Conservation (phyloP, 371 early-diverging fungal species). For the Rhizopus delemar region DNA sequence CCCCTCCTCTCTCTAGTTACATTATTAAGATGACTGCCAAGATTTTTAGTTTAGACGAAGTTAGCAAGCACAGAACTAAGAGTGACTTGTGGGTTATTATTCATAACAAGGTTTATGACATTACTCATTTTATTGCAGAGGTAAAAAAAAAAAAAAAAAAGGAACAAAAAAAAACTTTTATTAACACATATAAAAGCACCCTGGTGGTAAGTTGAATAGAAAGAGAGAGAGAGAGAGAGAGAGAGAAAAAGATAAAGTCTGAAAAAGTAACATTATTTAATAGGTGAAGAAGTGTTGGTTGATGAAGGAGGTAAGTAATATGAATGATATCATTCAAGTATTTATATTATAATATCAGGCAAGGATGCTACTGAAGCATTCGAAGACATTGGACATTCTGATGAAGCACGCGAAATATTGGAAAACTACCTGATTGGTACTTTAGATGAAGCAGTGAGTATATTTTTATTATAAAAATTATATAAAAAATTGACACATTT, state of each 20-base stretch:
- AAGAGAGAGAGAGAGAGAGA: too few relatives aligned
- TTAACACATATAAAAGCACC: conserved; percentile 33
- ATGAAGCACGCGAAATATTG: conserved; percentile 59
- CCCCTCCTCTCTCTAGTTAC: conserved; percentile 4
- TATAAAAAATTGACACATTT: too few relatives aligned
- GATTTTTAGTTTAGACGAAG: conserved; percentile 53
- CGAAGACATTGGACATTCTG: conserved; percentile 90
- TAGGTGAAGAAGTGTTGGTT: conserved; percentile 65
- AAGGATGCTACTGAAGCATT: conserved; percentile 84
- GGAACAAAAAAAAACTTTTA: background rate
- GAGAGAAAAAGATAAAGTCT: too few relatives aligned
- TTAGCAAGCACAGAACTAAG: conserved; percentile 59
- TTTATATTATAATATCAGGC: conserved; percentile 56
- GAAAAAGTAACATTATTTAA: background rate
- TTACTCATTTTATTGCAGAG: conserved; percentile 76
- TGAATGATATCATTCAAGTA: conserved; percentile 79
- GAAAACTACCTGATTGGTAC: conserved; percentile 43
- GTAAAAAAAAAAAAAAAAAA: conserved; percentile 30
- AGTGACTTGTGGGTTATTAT: conserved; percentile 70
- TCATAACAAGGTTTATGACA: conserved; percentile 84
- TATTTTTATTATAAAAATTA: too few relatives aligned
- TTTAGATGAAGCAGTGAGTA: conserved; percentile 40
- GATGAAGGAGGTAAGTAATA: conserved; percentile 53
- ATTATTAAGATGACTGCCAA: conserved; percentile 11
- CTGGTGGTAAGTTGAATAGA: conserved; percentile 64